phyloP scores from a whole-genome alignment of 2,329 filamentous ascomycete genomes.

The Epichloe scottii region DNA sequence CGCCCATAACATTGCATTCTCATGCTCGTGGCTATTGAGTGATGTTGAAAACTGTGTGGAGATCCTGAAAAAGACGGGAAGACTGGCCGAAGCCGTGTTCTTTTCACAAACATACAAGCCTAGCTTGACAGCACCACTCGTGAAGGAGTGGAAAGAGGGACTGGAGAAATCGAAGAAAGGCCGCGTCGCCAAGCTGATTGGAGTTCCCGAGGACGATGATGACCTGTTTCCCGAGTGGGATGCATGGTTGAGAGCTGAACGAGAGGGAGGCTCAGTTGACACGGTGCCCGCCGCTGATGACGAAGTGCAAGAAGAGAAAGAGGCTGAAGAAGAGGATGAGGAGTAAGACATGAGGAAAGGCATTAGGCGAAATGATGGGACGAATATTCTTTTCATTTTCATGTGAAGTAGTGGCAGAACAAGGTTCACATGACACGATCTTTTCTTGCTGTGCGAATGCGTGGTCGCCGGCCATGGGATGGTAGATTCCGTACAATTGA shows the following conservation, averaged over 20 bases:
- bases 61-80: conserved; percentile 64
- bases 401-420: background rate
- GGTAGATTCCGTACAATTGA: background rate
- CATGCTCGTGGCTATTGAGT: conserved; percentile 73
- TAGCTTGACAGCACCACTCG: conserved; percentile 54
- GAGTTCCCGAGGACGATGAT: conserved; percentile 67
- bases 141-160: conserved; percentile 67
- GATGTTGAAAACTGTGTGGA: conserved; percentile 74
- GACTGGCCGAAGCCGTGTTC: conserved; percentile 74
- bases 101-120: conserved; percentile 96
- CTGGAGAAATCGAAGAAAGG: conserved; percentile 77
- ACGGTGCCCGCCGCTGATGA: background rate
- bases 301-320: conserved; percentile 12
- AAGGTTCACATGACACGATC: background rate
- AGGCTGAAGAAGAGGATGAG: conserved; percentile 12
- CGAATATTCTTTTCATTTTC: conserved; percentile 1
- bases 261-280: conserved; percentile 42
- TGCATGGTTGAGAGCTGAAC: conserved; percentile 72
- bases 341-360: conserved; percentile 13
- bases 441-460: background rate
- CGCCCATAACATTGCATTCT: conserved; percentile 88
- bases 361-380: conserved; percentile 1
- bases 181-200: conserved; percentile 73
- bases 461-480: background rate
- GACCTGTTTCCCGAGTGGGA: conserved; percentile 97